Evolutionary conservation across 805 yeast genomes (phyloP).

Genomic region (Pichia scutulata): DNA sequence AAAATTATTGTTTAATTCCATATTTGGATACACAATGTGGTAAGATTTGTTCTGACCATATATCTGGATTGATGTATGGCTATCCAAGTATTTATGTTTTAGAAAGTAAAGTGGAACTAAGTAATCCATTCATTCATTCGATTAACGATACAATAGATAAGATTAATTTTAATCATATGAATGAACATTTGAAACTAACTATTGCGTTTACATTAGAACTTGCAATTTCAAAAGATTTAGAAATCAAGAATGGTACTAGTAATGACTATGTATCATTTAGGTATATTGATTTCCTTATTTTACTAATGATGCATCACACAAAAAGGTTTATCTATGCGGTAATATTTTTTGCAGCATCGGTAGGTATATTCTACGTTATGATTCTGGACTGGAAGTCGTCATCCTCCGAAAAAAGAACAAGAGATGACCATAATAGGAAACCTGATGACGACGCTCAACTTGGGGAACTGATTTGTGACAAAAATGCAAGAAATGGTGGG

Average conservation of each 20-base stretch:
- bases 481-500: neutral
- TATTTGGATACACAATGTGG: constrained; percentile 77
- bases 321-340: constrained; percentile 9
- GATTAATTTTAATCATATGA: constrained; percentile 69
- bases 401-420: neutral
- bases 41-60: constrained; percentile 90
- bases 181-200: constrained; percentile 72
- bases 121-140: constrained; percentile 69
- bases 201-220: constrained; percentile 70
- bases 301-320: constrained; percentile 12
- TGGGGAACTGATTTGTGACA: neutral
- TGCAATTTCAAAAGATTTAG: constrained; percentile 28
- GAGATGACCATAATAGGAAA: neutral
- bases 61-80: constrained; percentile 76
- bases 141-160: constrained; percentile 74
- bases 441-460: neutral
- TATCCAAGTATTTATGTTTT: constrained; percentile 78
- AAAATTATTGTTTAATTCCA: constrained; percentile 57
- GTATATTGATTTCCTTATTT: constrained; percentile 12
- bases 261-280: constrained; percentile 11
- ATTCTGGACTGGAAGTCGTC: neutral
- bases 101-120: constrained; percentile 61
- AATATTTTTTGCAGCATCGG: constrained; percentile 2
- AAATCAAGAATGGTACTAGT: neutral
- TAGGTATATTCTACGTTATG: constrained; percentile 5